Base-by-base conservation (phyloP, 23 red algal species). In the Gracilaria gracilis region DNA sequence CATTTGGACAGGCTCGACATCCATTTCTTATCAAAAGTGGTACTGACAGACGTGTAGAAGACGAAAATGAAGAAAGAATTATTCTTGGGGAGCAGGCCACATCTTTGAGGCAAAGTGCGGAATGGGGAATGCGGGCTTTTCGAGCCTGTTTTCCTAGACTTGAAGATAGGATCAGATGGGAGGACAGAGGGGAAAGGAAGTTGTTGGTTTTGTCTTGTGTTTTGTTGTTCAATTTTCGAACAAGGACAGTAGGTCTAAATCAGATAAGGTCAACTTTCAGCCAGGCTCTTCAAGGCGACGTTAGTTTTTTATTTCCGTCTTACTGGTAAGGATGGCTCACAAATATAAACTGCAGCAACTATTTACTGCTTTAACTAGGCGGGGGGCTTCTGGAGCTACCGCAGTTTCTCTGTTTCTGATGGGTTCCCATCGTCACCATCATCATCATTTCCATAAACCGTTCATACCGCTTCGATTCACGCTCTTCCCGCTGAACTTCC, bases 201-300 rank as follows among this genome's bases (percentile, higher is more conserved):
- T 14, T 44, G 13, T 57, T 75, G 53, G 61, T 88, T n/a, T 46
- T 37, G 15, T 14, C 23, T 50, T 27, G 57, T 76, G 65, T 75
- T 15, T 29, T 75, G 15, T 9, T 88, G 4, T 88, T 88, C 44
- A 88, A 88, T 37, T 2, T 88, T 25, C 61, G 84, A 4, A 58
- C 65, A 7, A 17, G 65, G 21, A 33, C 55, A 19, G 84, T 88
- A 3, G 84, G 84, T 9, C 39, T 57, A 6, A 75, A 88, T 53
- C 84, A 88, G 50, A 88, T 33, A 6, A 11, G 23, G 3, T 6
- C 24, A 33, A 5, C 25, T 1, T 65, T 31, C 25, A 7, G 4
- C 42, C 5, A 49, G 9, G 42, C 31, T 5, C 15, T 40, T 4
- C 2, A 79, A 21, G 13, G 9, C 5, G 20, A 79, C 65, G 4